Evolutionary conservation across 441 rosid genomes (phyloP), one percentile per base, ranked within the genome.

Genomic region (Codiaeum variegatum): DNA sequence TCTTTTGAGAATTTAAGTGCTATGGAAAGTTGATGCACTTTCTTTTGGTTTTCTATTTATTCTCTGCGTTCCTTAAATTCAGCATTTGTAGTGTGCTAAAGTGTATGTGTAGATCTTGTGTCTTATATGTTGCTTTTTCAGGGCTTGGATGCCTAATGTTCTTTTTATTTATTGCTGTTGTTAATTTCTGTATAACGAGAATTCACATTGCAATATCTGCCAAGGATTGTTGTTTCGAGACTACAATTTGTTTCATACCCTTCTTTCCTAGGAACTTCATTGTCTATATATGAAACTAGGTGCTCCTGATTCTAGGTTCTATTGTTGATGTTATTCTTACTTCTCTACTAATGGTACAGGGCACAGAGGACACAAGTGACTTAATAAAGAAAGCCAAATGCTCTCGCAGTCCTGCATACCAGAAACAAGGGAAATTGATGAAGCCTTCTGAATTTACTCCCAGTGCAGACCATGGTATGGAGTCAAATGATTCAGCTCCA

Each of bases 371-470:
- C 77, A 83, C 56, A 66, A 85, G 70, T 66, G 83, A 78, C 79
- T 72, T 82, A 72, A 59, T 71, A 66, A 82, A 79, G 76, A 86
- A 85, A 85, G 90, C 87, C 46, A 91, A 88, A 79, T 76, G 81
- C 62, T 76, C 83, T 42, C 62, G 75, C 47, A 84, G 76, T 84
- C 66, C 88, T 76, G 77, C 76, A 68, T 78, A 71, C 71, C 71
- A 77, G 32, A 87, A 84, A 77, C 87, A 83, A 77, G 75, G 80
- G 84, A 90, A 87, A 83, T 62, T 77, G 24, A 75, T 77, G 36
- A 84, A 77, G 81, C 46, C 76, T 72, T 73, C 75, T 44, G 91
- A 86, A 75, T 82, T 73, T 73, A 63, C 80, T 72, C 81, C 77
- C 76, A 79, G 67, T 79, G 70, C 66, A 69, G 90, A 84, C 76